Evolutionary conservation across 2,329 filamentous ascomycete genomes (phyloP), one percentile per base, ranked within the genome.

Genomic region (Purpureocillium takamizusanense): DNA sequence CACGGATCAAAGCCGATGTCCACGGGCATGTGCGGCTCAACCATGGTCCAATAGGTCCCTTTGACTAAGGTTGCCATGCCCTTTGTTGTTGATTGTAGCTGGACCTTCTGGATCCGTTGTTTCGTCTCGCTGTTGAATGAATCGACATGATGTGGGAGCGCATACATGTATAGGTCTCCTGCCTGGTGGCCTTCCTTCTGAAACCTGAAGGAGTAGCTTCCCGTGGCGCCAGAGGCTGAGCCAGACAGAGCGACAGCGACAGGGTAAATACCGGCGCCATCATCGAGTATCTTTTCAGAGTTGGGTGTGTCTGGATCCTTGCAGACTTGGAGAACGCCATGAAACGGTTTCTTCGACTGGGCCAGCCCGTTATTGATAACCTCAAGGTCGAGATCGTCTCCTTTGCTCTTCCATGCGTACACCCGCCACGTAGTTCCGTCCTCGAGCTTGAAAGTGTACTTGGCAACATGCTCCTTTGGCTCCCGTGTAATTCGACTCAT

Each of bases 1-100:
- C 86, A 95, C 0, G 90, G 89, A 3, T 76, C 73, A 52, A 95
- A 94, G 0, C 73, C 76, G 69, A 97, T 84, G 35, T 70, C 67
- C 0, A 74, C 64, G 0, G 90, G 86, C 44, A 97, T 69, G n/a
- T 74, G 61, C 0, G 66, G 60, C 57, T 97, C 90, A 7, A 78
- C 56, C 72, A 95, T 79, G 0, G 79, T 87, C 83, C 88, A 95
- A 2, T 65, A 68, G 50, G 85, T 76, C 10, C 76, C 83, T 38
- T 81, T 61, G 1, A 95, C 74, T 1, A 81, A 83, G 1, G 75
- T 83, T 7, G 83, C 84, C 12, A 77, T 63, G 10, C 92, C 92
- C 62, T 95, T 97, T 15, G 87, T 94, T 0, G 87, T 83, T 1
- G 87, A 90, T 40, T 81, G 76, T 37, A 97, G 65, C 45, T 74